These are phyloP conservation scores for Lasiosphaeria hispida DNA, from an alignment of 495 filamentous ascomycete species.

Conservation along the genomic window DNA sequence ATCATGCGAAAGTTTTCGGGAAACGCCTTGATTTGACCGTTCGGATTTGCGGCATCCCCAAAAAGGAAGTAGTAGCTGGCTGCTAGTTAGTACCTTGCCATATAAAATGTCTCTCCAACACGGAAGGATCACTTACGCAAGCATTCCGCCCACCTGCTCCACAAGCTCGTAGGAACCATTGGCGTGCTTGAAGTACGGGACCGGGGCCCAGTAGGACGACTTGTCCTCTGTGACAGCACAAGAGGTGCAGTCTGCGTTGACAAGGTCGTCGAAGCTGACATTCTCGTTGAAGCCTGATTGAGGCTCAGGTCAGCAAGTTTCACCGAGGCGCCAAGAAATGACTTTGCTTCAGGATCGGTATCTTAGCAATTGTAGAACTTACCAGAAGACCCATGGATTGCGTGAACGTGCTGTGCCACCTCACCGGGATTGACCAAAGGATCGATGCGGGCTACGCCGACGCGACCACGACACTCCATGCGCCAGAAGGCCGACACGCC, in stretches of 20 bases:
- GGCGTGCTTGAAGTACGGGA: slow-evolving; percentile 59
- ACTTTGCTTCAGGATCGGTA: background rate
- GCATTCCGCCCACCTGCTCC: slow-evolving; percentile 58
- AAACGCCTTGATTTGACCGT: slow-evolving; percentile 63
- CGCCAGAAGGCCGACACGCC: slow-evolving; percentile 76
- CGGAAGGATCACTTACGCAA: slow-evolving; percentile 46
- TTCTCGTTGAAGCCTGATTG: slow-evolving; percentile 47
- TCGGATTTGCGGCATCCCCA: slow-evolving; percentile 45
- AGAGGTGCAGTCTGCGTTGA: slow-evolving; percentile 57
- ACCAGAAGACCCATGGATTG: slow-evolving; percentile 67
- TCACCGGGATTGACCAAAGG: slow-evolving; percentile 62
- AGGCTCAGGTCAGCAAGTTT: slow-evolving; percentile 5
- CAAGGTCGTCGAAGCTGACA: slow-evolving; percentile 49
- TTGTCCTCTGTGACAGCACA: slow-evolving; percentile 63
- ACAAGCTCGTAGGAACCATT: slow-evolving; percentile 44
- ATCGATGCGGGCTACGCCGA: slow-evolving; percentile 67
- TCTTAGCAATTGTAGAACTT: slow-evolving; percentile 19
- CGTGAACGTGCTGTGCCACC: slow-evolving; percentile 67
- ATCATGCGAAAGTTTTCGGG: slow-evolving; percentile 81
- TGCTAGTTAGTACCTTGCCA: background rate
- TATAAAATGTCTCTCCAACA: background rate
- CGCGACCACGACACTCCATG: slow-evolving; percentile 69
- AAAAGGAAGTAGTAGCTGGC: slow-evolving; percentile 70
- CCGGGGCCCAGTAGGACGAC: slow-evolving; percentile 69
- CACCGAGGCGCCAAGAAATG: background rate